Evolutionary conservation across 2,329 filamentous ascomycete species (phyloP), one percentile per base, ranked within the genome.

Genomic region (Ophiostoma pallidulum): DNA sequence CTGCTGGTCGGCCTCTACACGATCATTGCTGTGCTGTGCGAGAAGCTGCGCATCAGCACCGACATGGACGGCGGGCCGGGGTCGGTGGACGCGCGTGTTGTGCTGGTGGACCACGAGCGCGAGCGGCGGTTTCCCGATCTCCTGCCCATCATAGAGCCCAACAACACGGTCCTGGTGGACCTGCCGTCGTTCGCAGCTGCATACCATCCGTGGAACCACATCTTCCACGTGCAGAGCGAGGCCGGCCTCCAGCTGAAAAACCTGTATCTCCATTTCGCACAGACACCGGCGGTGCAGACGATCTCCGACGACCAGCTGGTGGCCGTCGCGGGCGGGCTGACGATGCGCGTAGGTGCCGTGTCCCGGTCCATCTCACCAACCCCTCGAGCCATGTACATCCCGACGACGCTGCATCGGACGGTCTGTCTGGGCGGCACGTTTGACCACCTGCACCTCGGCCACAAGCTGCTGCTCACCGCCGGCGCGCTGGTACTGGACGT

Each of bases 381-480:
- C n/a, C 28, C 45, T 13, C 38, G 13, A 20, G 36, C 20, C 31
- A 41, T 47, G 53, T 20, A 36, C 29, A 54, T 20, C 58, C 64
- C 36, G n/a, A 48, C 49, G 2, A 10, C 31, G 7, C 38, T 49
- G 4, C 77, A 86, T 62, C 66, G 71, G 50, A 74, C 78, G 13
- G 84, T 94, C 42, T 86, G 84, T 45, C 78, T 97, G 12, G 92
- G 91, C 26, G 92, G 92, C 9, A 98, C 92, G 0, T 98, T 97
- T 66, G 92, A 98, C 63, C 89, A 97, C 65, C 75, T 98, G 19
- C 92, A 98, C 62, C 82, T 86, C 4, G 92, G 92, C 6, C 92
- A 98, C 69, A 98, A 97, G 66, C 73, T 97, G n/a, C 76, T 98
- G 18, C 77, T 98, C 18, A 89, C 90, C n/a, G 90, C 90, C 52